Evolutionary conservation across 495 filamentous ascomycete genomes (phyloP).

Genomic region (Penicillium coffeae): DNA sequence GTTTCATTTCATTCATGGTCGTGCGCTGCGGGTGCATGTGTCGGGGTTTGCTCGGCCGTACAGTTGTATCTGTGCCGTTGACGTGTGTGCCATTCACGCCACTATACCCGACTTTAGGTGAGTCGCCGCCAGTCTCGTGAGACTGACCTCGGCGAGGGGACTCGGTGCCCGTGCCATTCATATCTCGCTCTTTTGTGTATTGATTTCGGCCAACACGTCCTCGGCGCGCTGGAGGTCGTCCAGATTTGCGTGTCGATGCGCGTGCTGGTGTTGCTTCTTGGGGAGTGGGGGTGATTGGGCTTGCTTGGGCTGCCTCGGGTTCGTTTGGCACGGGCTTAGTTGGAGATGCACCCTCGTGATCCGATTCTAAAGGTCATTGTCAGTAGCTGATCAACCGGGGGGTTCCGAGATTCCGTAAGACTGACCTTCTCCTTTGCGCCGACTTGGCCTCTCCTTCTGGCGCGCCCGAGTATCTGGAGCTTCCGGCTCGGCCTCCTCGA

Average conservation of each 20-base stretch:
- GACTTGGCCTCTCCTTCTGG: constrained; percentile 69
- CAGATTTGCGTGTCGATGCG: constrained; percentile 60
- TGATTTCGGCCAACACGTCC: constrained; percentile 79
- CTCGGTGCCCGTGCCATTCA: constrained; percentile 51
- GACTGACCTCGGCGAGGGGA: constrained; percentile 66
- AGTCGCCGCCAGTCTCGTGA: constrained; percentile 52
- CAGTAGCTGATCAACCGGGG: constrained; percentile 6
- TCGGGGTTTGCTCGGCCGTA: constrained; percentile 56
- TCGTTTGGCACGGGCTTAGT: constrained; percentile 30
- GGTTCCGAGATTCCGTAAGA: background rate
- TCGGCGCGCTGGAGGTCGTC: constrained; percentile 59
- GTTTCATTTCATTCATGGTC: constrained; percentile 89
- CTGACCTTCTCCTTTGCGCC: constrained; percentile 73
- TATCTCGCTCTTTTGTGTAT: constrained; percentile 73
- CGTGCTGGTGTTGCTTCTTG: constrained; percentile 39
- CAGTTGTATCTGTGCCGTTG: constrained; percentile 44
- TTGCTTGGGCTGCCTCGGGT: constrained; percentile 43
- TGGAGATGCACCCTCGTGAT: constrained; percentile 36
- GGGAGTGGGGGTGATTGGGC: constrained; percentile 52
- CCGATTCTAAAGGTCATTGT: constrained; percentile 26
- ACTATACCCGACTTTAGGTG: constrained; percentile 34
- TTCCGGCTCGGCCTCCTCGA: constrained; percentile 60
- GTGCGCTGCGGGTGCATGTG: constrained; percentile 56
- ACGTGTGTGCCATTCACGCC: constrained; percentile 30
- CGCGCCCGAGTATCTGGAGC: constrained; percentile 67